A percentile compares a stretch with the other conserved stretches of the same genome.
Evolutionary conservation across 1,139 yeast genomes (phyloP).

Genomic region (Kurtzmaniella natalensis): DNA sequence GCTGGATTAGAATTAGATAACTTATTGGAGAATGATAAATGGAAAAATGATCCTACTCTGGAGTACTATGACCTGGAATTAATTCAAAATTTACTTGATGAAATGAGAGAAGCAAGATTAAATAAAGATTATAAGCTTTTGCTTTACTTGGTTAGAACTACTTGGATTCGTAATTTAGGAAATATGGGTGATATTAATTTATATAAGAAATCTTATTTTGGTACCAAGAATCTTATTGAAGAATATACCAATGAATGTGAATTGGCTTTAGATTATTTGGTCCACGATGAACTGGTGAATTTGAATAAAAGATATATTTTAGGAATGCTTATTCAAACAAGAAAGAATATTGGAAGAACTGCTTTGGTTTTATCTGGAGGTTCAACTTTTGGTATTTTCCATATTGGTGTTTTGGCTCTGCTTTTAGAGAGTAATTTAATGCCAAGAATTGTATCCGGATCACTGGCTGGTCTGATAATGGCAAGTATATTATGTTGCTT

Average conservation of each 20-base stretch:
- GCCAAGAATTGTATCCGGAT: constrained; percentile 91
- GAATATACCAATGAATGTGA: constrained; percentile 80
- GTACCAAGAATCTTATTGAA: constrained; percentile 81
- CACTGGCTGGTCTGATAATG: constrained; percentile 94
- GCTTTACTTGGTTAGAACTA: constrained; percentile 73
- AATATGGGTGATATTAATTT: constrained; percentile 81
- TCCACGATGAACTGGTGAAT: constrained; percentile 37
- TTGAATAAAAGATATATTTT: constrained; percentile 66
- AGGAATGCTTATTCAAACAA: constrained; percentile 79
- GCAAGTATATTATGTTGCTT: constrained; percentile 86
- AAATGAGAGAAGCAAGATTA: constrained; percentile 57
- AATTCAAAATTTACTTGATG: constrained; percentile 49
- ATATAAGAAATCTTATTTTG: constrained; percentile 75
- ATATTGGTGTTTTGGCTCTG: constrained; percentile 85
- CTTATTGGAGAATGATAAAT: constrained; percentile 55
- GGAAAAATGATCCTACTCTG: constrained; percentile 66
- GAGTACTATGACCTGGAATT: constrained; percentile 68
- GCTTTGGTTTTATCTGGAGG: constrained; percentile 95
- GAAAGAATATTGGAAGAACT: constrained; percentile 89
- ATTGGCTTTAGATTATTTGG: constrained; percentile 49
- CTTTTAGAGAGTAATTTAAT: constrained; percentile 67
- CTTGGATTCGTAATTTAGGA: constrained; percentile 82
- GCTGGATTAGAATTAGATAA: constrained; percentile 62
- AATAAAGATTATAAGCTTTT: constrained; percentile 55
- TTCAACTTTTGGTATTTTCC: constrained; percentile 88